Conservation (phyloP, 306 rosid species). For the Arachis hypogaea region DNA sequence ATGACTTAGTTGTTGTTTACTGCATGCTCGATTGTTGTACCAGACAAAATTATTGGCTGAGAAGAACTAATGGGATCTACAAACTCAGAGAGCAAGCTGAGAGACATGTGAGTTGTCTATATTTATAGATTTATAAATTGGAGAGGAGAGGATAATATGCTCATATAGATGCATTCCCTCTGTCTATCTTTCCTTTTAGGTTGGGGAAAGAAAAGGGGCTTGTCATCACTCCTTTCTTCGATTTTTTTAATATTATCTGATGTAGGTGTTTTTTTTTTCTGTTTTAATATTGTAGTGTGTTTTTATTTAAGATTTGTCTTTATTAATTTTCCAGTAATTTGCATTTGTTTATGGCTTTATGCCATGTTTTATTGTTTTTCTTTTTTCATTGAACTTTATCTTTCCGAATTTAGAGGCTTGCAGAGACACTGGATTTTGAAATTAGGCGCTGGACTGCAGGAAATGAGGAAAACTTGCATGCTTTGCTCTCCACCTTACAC, state of each 20-base stretch:
- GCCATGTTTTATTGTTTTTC: conserved; percentile 28
- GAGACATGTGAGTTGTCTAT: too few species aligned
- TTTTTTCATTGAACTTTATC: not conserved
- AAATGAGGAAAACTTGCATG: conserved; percentile 94
- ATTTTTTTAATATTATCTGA: not conserved
- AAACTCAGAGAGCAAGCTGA: too few species aligned
- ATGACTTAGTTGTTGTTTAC: too few species aligned
- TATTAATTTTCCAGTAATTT: conserved; percentile 24
- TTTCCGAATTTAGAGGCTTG: conserved; percentile 66
- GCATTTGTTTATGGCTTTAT: not conserved
- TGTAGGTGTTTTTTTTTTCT: conserved; percentile 1
- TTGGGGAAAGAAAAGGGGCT: too few species aligned
- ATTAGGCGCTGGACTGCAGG: conserved; percentile 97
- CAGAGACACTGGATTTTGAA: conserved; percentile 87
- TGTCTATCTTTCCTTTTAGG: too few species aligned
- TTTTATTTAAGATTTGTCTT: not conserved
- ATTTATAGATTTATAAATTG: too few species aligned
- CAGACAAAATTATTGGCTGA: too few species aligned
- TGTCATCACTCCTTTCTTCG: too few species aligned
- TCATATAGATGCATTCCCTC: too few species aligned
- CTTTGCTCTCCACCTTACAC: conserved; percentile 88
- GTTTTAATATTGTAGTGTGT: not conserved
- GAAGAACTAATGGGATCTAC: too few species aligned
- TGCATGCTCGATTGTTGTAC: too few species aligned
- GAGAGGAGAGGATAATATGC: too few species aligned